Evolutionary conservation across 225 moss, liverwort and hornwort genomes (phyloP).

Genomic region (Marchantia polymorpha): DNA sequence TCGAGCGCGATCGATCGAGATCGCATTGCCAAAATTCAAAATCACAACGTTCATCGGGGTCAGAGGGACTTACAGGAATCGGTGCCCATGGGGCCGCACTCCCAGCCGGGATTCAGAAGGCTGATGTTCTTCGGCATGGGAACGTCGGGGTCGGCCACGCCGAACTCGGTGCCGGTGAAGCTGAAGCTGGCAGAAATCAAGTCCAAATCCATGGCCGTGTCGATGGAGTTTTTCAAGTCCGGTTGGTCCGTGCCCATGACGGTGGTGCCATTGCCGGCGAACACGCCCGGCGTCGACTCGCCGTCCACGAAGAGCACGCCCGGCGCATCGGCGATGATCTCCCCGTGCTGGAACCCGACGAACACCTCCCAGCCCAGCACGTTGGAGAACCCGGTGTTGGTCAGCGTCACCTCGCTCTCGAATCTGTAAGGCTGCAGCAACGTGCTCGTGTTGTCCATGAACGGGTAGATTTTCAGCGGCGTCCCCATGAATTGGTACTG

Average conservation of each 20-base stretch:
- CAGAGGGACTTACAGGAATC: background rate
- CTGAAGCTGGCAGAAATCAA: slow-evolving; percentile 25
- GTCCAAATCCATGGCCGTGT: slow-evolving; percentile 25
- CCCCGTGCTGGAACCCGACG: slow-evolving; percentile 29
- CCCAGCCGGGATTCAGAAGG: slow-evolving; percentile 40
- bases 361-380: slow-evolving; percentile 39
- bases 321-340: slow-evolving; percentile 32
- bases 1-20: background rate
- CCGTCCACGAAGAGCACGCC: slow-evolving; percentile 29
- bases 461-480: slow-evolving; percentile 31
- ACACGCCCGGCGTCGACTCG: slow-evolving; percentile 22
- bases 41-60: background rate
- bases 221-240: slow-evolving; percentile 36
- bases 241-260: slow-evolving; percentile 28
- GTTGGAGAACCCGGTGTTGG: slow-evolving; percentile 34
- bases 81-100: background rate
- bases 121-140: slow-evolving; percentile 36
- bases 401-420: slow-evolving; percentile 29
- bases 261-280: slow-evolving; percentile 32
- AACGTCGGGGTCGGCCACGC: background rate
- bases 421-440: slow-evolving; percentile 42
- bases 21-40: background rate
- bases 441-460: background rate
- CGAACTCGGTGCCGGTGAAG: slow-evolving; percentile 47
- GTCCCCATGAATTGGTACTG: background rate